Evolutionary conservation across 1,284 basidiomycete genomes (phyloP), one percentile per base, ranked within the genome.

Genomic region (Cryptococcus sp.): DNA sequence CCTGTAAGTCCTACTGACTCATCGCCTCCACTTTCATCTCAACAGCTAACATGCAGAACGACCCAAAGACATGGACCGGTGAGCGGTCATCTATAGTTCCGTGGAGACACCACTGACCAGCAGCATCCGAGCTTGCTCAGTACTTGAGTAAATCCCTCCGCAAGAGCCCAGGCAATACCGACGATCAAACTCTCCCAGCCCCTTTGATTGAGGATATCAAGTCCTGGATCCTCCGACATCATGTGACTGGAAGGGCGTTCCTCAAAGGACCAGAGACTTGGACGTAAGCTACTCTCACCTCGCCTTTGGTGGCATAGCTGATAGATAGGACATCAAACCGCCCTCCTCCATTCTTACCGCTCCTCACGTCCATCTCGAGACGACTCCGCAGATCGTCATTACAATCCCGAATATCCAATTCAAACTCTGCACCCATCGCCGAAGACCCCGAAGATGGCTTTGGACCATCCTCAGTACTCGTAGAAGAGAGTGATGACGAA

Each of bases 121-220:
- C n/a, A 39, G 36, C 36, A 16, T 53, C 47, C 5, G 16, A 13
- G 21, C 31, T 42, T 37, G 62, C 55, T 64, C 0, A 62, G 62
- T 18, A 13, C 4, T 18, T 2, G 22, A 18, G 23, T 16, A 28
- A 48, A 60, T 47, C 54, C 51, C 28, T 28, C 28, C 4, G 28
- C 28, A 28, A 10, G 67, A 73, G 23, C 60, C 72, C 3, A 64
- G 68, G 1, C 57, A 59, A 43, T 68, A 73, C 48, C 11, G 54
- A 46, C 0, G 56, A 62, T 25, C 66, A 66, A 25, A 61, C 57
- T 7, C 53, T 73, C 2, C 71, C 71, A 2, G 53, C 58, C 0
- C 62, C 61, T 2, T 59, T 70, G 14, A 62, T 72, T 13, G 66
- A 69, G 46, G 70, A 72, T 50, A 70, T 72, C 54, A 63, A 68